Base-by-base conservation (phyloP, 2,329 filamentous ascomycete genomes). In the Cladosporium sp. region DNA sequence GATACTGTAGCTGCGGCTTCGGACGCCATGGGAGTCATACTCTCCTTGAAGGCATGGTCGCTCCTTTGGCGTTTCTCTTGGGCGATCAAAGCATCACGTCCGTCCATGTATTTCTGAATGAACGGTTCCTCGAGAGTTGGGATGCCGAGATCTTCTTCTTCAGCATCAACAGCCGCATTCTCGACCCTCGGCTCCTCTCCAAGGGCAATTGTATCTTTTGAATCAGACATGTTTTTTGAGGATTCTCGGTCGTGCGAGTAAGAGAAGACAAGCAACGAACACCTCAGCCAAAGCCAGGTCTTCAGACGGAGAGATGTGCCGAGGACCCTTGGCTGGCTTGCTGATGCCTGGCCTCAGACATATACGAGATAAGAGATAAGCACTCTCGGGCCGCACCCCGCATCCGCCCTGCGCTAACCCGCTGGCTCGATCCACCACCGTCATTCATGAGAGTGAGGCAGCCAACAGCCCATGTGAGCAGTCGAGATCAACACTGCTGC, bases 1-100 rank as follows among this genome's bases (percentile, higher is more conserved):
- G 83, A 80, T 44, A 96, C 88, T 56, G 97, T 92, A 49, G 79
- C 77, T 64, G 87, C 87, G 24, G 93, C 92, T 64, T 84, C 81
- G 54, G 77, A 76, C 3, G 89, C 90, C 58, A 91, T 83, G 3
- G 89, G 88, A 0, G 90, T 91, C 43, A 96, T 80, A 19, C 81
- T 80, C 56, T 86, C 77, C 43, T 83, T 79, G 73, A 93, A 93
- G 3, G 80, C 78, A 63, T 81, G 74, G 69, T 89, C 85, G 67
- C 89, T 90, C 53, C 91, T 83, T 62, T 88, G 80, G 61, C 84
- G 86, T 69, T 88, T 85, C 68, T 97, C 93, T 64, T 95, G 80
- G 15, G 77, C 77, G 51, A 96, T 86, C 47, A 97, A 78, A 20
- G 82, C 83, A 60, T 85, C 79, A 44, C 91, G 82, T 18, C 89